phyloP scores from a whole-genome alignment of 1,139 yeast species.

The Geotrichum australiense region DNA sequence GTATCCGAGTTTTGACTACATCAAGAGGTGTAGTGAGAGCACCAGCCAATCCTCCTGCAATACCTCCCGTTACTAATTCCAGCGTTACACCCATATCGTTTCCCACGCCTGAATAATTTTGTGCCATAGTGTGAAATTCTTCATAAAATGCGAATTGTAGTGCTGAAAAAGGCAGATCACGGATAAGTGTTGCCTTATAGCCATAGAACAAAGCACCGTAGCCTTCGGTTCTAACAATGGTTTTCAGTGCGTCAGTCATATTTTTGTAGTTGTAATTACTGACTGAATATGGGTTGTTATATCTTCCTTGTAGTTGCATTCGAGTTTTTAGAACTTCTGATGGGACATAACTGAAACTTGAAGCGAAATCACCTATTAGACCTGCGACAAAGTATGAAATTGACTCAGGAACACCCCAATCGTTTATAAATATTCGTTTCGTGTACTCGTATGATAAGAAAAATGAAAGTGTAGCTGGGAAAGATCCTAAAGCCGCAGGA shows the following conservation, averaged over 20 bases:
- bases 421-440: constrained; percentile 62
- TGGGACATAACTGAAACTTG: constrained; percentile 93
- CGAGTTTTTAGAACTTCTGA: constrained; percentile 93
- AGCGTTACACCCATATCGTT: constrained; percentile 44
- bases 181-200: constrained; percentile 81
- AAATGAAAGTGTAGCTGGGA: constrained; percentile 90
- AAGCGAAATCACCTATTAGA: constrained; percentile 81
- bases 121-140: constrained; percentile 45
- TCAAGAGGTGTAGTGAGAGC: constrained; percentile 77
- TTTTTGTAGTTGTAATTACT: constrained; percentile 86
- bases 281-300: constrained; percentile 68
- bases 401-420: constrained; percentile 63
- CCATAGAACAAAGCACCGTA: constrained; percentile 73
- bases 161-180: constrained; percentile 94
- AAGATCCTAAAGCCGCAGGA: constrained; percentile 79
- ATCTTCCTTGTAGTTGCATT: constrained; percentile 81
- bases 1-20: constrained; percentile 89
- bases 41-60: constrained; percentile 96
- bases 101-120: constrained; percentile 28
- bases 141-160: constrained; percentile 94
- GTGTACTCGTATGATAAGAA: constrained; percentile 83
- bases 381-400: constrained; percentile 78
- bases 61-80: constrained; percentile 84
- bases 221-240: constrained; percentile 67
- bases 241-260: constrained; percentile 53